Evolutionary conservation across 768 basidiomycete genomes (phyloP).

Genomic region (Tylopilus felleus): DNA sequence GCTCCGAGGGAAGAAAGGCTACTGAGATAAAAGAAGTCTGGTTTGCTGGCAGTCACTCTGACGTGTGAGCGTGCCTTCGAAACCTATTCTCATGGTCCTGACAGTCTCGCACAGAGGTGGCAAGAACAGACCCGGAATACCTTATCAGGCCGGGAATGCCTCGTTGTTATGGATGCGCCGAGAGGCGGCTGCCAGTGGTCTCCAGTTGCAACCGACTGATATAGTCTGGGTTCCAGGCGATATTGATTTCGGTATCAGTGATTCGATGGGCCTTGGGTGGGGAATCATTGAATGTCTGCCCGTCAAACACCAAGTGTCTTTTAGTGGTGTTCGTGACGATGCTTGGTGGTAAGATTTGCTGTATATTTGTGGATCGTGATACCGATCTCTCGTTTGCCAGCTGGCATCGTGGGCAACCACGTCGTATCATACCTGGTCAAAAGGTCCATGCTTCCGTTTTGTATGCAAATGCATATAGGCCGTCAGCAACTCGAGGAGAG

Average conservation of each 20-base stretch:
- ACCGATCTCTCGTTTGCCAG: slow-evolving; percentile 6
- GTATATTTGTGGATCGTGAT: background rate
- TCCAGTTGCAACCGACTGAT: slow-evolving; percentile 22
- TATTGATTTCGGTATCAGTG: slow-evolving; percentile 18
- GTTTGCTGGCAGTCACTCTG: slow-evolving; percentile 41
- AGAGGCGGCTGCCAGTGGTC: slow-evolving; percentile 17
- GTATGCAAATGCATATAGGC: slow-evolving; percentile 2
- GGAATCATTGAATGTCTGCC: slow-evolving; percentile 18
- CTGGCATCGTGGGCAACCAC: slow-evolving; percentile 16
- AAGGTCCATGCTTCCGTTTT: slow-evolving; percentile 7
- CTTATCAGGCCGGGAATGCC: slow-evolving; percentile 24
- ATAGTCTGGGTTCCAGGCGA: slow-evolving; percentile 13
- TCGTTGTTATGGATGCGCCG: slow-evolving; percentile 18
- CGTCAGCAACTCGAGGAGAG: slow-evolving; percentile 16
- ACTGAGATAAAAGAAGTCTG: slow-evolving; percentile 50
- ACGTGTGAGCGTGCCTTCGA: slow-evolving; percentile 24
- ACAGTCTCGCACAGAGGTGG: slow-evolving; percentile 16
- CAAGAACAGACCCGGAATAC: slow-evolving; percentile 20
- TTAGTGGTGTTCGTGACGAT: slow-evolving; percentile 16
- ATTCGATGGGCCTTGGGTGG: slow-evolving; percentile 21
- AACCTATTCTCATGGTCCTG: background rate
- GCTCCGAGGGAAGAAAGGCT: background rate
- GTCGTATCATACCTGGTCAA: slow-evolving; percentile 24
- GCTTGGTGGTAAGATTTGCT: slow-evolving; percentile 12
- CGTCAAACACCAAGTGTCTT: slow-evolving; percentile 23